Conservation (phyloP, 352 stramenopile species). For the Phytopythium chamaehyphon region DNA sequence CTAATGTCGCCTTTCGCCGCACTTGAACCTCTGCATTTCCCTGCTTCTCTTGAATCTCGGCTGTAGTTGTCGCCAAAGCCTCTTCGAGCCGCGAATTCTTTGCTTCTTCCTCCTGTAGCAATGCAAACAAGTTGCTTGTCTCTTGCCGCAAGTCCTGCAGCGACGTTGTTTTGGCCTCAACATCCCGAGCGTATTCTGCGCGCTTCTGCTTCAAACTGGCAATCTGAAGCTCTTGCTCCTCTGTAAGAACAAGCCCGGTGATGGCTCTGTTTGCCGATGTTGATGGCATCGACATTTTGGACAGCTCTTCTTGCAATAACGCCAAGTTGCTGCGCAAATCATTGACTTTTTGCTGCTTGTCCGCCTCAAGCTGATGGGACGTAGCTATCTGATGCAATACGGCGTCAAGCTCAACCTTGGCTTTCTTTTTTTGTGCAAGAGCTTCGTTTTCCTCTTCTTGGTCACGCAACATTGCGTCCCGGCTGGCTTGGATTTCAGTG, state of each 20-base stretch:
- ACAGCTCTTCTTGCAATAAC: slow-evolving; percentile 59
- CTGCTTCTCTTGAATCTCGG: slow-evolving; percentile 62
- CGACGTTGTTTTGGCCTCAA: slow-evolving; percentile 63
- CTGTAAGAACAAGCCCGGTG: slow-evolving; percentile 41
- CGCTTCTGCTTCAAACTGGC: slow-evolving; percentile 66
- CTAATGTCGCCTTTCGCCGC: slow-evolving; percentile 55
- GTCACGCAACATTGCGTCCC: slow-evolving; percentile 70
- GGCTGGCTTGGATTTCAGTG: slow-evolving; percentile 66
- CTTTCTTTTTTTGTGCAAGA: slow-evolving; percentile 64
- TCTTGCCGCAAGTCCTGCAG: slow-evolving; percentile 66
- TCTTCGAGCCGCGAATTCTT: slow-evolving; percentile 62
- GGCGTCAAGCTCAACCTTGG: slow-evolving; percentile 65
- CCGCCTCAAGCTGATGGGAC: slow-evolving; percentile 52
- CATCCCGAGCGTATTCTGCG: slow-evolving; percentile 59
- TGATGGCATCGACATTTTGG: slow-evolving; percentile 44
- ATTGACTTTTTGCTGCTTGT: slow-evolving; percentile 77
- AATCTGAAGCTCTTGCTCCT: slow-evolving; percentile 71
- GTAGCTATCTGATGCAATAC: slow-evolving; percentile 57
- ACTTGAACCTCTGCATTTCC: slow-evolving; percentile 53
- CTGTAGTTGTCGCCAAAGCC: slow-evolving; percentile 26
- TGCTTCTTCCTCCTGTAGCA: slow-evolving; percentile 61
- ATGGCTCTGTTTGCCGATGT: slow-evolving; percentile 1
- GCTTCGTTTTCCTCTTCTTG: slow-evolving; percentile 77
- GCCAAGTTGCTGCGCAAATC: slow-evolving; percentile 56
- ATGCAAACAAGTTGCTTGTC: slow-evolving; percentile 52